Evolutionary conservation across 1,284 basidiomycete species (phyloP).

Genomic region (Cryptococcus jaspeensis): DNA sequence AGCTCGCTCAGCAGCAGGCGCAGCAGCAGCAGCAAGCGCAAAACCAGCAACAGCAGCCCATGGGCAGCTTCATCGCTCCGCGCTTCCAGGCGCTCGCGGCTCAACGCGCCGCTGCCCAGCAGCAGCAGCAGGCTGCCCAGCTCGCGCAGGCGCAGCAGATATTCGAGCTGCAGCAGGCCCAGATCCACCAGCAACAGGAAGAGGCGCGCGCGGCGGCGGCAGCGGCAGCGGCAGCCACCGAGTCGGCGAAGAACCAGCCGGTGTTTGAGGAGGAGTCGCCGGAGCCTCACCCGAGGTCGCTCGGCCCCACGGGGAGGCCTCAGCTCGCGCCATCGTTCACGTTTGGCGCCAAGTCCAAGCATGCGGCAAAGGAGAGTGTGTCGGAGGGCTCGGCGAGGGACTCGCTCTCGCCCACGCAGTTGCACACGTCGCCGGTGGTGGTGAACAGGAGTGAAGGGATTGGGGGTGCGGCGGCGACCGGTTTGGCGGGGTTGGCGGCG

Average conservation of each 20-base stretch:
- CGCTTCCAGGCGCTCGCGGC: constrained; percentile 81
- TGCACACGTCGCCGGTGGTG: constrained; percentile 17
- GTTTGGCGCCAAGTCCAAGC: constrained; percentile 67
- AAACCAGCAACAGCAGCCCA: constrained; percentile 38
- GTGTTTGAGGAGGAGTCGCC: constrained; percentile 49
- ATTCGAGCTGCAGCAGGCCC: constrained; percentile 40
- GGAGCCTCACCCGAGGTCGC: constrained; percentile 22
- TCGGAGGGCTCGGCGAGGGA: constrained; percentile 8
- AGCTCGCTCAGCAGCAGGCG: constrained; percentile 18
- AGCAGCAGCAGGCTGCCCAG: constrained; percentile 53
- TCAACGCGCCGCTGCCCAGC: constrained; percentile 54
- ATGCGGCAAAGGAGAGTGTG: constrained; percentile 11
- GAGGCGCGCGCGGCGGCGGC: constrained; percentile 20
- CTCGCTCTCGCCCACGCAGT: constrained; percentile 21
- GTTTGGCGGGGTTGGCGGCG: constrained; percentile 49
- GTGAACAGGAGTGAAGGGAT: constrained; percentile 42
- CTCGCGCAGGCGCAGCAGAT: constrained; percentile 43
- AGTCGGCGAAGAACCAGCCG: constrained; percentile 30
- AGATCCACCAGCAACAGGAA: constrained; percentile 29
- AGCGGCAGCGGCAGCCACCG: constrained; percentile 13
- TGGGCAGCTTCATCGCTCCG: constrained; percentile 71
- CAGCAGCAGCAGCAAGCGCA: constrained; percentile 18
- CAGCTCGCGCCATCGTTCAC: constrained; percentile 85
- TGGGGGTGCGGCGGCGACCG: constrained; percentile 43
- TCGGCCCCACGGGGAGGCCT: constrained; percentile 78